Conservation (phyloP, 345 rosid genomes). For the Salix udensis region DNA sequence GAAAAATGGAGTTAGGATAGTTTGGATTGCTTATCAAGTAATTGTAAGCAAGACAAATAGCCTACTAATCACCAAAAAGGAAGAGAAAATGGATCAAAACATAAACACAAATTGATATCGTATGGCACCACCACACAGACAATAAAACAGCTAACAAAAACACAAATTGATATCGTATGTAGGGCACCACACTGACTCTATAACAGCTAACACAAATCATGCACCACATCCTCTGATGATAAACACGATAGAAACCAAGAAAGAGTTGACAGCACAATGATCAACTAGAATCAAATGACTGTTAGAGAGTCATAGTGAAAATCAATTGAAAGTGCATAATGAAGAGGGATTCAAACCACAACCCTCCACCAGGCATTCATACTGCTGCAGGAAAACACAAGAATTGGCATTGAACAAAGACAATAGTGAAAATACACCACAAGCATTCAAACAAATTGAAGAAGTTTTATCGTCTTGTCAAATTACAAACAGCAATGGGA, state of each 20-base stretch:
- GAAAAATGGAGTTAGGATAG: not conserved
- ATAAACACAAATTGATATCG: not conserved
- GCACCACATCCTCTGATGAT: not conserved
- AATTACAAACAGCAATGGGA: no score
- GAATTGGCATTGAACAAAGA: no score
- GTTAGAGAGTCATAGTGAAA: not conserved
- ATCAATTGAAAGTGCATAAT: not conserved
- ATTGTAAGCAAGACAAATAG: not conserved
- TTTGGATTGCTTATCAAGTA: not conserved
- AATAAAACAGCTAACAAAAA: not conserved
- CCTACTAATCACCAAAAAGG: not conserved
- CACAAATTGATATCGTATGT: not conserved
- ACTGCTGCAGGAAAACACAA: no score
- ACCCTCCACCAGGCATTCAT: no score
- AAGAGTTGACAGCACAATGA: not conserved
- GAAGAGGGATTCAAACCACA: not conserved
- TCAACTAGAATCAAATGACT: not conserved
- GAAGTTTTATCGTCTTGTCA: no score
- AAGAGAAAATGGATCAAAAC: not conserved
- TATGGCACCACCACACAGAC: no score
- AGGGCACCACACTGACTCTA: not conserved
- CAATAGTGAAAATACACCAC: no score
- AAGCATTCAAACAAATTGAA: no score
- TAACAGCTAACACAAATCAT: not conserved
- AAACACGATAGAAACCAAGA: no score